These are phyloP conservation scores for Harringtonia aguacate DNA, from an alignment of 2,329 filamentous ascomycete species.

Conservation along the genomic window DNA sequence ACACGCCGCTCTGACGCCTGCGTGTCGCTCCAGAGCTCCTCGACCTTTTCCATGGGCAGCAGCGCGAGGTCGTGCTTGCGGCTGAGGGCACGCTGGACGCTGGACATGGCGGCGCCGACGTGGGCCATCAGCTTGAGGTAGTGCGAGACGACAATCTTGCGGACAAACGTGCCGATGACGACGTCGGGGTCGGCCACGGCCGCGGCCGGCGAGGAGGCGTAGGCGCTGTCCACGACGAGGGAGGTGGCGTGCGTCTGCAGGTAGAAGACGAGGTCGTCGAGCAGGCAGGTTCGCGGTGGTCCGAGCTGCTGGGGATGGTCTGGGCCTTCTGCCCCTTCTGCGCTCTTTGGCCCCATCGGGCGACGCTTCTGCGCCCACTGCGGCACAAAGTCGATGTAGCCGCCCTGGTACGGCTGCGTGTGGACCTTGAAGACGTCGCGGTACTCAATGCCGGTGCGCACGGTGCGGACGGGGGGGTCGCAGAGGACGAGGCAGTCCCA, in stretches of 20 bases:
- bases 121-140: conserved; percentile 15
- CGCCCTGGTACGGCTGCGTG: conserved; percentile 13
- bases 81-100: conserved; percentile 14
- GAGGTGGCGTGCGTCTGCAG: conserved; percentile 10
- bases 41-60: conserved; percentile 13
- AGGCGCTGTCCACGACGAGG: neutral
- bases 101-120: conserved; percentile 13
- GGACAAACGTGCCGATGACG: conserved; percentile 12
- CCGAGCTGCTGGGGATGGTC: conserved; percentile 3
- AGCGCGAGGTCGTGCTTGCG: conserved; percentile 15
- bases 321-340: too few species aligned
- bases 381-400: conserved; percentile 17
- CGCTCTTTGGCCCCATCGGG: too few species aligned
- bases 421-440: conserved; percentile 7
- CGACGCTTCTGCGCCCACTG: conserved; percentile 9
- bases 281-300: conserved; percentile 12
- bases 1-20: conserved; percentile 16
- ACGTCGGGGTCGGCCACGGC: conserved; percentile 6
- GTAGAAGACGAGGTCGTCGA: conserved; percentile 16
- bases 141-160: conserved; percentile 16
- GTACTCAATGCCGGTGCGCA: conserved; percentile 13
- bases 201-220: conserved; percentile 3
- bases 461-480: conserved; percentile 13
- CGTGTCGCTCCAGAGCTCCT: conserved; percentile 17
- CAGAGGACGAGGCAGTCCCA: conserved; percentile 12